Evolutionary conservation across 1,284 basidiomycete genomes (phyloP), one percentile per base, ranked within the genome.

Genomic region (Cutaneotrichosporon sp.): DNA sequence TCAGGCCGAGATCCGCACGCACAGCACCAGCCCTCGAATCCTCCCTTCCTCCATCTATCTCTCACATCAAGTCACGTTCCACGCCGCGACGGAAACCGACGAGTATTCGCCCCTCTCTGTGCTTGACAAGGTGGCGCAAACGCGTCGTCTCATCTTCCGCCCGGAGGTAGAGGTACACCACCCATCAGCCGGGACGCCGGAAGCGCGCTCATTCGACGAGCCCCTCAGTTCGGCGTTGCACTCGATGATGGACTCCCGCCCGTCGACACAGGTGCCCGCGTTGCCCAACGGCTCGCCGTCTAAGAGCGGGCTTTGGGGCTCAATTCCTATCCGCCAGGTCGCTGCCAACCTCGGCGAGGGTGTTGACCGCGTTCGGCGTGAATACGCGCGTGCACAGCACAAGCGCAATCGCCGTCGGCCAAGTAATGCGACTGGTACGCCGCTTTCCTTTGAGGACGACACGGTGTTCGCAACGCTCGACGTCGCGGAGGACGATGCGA

Each of bases 51-150:
- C 86, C 0, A 79, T 93, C 34, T 91, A 91, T 67, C 81, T 88
- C 12, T 83, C 84, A 0, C 86, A 87, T 60, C 88, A 91, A 58
- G 86, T 90, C 69, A 78, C 83, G 9, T 92, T 91, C 76, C 80
- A 82, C 61, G 79, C 82, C 2, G 78, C 90, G 0, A 59, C 61
- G 11, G 81, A 82, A 1, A 85, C 86, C 57, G 88, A 90, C 66
- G 88, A 88, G 59, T 86, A 87, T 60, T 83, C 85, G 0, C 81
- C 88, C 10, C 79, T 90, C 29, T 82, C 86, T 0, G 79, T 82
- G 1, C 79, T 83, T 48, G 81, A 83, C 46, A 75, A 88, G 46
- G 83, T 84, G 54, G 77, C 87, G 10, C 75, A 79, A 0, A 81
- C 81, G 0, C 54, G 68, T 25, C 83, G 81, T 75, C 80, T 91